phyloP scores from a whole-genome alignment of 2,329 filamentous ascomycete species.

The Cordyceps tenuipes region DNA sequence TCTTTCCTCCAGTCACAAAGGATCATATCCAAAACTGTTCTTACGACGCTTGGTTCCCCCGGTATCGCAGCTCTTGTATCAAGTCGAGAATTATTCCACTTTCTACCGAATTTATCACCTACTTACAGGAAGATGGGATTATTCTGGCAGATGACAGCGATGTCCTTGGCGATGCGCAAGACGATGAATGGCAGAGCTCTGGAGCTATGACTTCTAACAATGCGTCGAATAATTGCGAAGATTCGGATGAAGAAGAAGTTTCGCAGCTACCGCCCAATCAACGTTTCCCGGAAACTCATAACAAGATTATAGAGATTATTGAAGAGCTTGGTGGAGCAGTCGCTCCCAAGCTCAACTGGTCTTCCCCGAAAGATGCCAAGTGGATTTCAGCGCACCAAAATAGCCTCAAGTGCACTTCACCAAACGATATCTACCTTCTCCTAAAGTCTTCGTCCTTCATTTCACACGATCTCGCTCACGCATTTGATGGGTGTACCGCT shows the following conservation, averaged over 20 bases:
- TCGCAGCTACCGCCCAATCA: slow-evolving; percentile 40
- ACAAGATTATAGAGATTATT: slow-evolving; percentile 68
- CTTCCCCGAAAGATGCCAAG: slow-evolving; percentile 87
- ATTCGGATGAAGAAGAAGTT: slow-evolving; percentile 41
- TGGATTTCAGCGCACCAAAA: slow-evolving; percentile 83
- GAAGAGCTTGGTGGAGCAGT: slow-evolving; percentile 75
- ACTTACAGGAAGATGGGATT: slow-evolving; percentile 88
- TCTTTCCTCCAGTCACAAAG: slow-evolving; percentile 76
- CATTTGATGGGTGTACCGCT: slow-evolving; percentile 63
- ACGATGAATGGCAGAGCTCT: slow-evolving; percentile 39
- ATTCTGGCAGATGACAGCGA: slow-evolving; percentile 66
- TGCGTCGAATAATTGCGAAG: slow-evolving; percentile 38
- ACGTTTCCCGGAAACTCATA: slow-evolving; percentile 65
- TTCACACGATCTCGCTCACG: slow-evolving; percentile 87
- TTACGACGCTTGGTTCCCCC: slow-evolving; percentile 84
- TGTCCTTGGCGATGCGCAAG: slow-evolving; percentile 43
- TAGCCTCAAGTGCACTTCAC: slow-evolving; percentile 78
- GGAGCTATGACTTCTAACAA: slow-evolving; percentile 18
- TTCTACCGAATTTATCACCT: slow-evolving; percentile 65
- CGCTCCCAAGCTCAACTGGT: slow-evolving; percentile 95
- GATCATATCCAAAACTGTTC: slow-evolving; percentile 91
- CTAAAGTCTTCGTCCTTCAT: slow-evolving; percentile 93
- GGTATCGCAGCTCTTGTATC: slow-evolving; percentile 72
- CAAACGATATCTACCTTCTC: slow-evolving; percentile 88
- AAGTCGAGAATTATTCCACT: slow-evolving; percentile 81